Percentiles rank a stretch among this genome's conserved stretches.
These are phyloP conservation scores for Nicotiana otophora DNA, from an alignment of 257 asterid genomes.

Conservation along the genomic window DNA sequence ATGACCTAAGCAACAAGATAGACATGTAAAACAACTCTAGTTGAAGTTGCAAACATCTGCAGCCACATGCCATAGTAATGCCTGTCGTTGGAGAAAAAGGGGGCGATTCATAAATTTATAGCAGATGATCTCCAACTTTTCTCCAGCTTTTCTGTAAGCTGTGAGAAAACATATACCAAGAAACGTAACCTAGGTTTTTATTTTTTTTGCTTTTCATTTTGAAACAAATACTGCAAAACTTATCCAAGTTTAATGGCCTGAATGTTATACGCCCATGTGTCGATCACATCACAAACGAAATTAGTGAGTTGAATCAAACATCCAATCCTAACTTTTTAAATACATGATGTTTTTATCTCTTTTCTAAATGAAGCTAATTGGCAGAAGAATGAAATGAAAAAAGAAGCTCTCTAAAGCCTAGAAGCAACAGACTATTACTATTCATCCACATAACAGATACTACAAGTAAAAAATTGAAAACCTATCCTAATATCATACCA, in stretches of 20 bases:
- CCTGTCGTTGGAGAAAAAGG: too few species aligned
- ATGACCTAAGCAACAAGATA: neutral
- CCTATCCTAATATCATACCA: neutral
- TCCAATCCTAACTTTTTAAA: neutral
- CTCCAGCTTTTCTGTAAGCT: neutral
- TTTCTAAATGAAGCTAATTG: neutral
- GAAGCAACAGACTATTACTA: neutral
- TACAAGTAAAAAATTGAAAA: neutral
- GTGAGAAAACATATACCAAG: neutral
- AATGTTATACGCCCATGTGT: neutral
- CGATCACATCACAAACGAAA: neutral
- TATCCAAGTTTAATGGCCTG: neutral
- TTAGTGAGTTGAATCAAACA: neutral
- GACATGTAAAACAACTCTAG: neutral
- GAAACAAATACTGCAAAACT: neutral
- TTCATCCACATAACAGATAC: neutral
- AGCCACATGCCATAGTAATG: neutral
- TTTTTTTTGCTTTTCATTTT: neutral
- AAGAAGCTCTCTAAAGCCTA: neutral
- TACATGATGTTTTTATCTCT: neutral
- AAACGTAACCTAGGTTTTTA: neutral
- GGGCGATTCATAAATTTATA: neutral
- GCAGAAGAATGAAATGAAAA: neutral
- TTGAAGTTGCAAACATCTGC: neutral
- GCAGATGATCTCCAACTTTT: neutral